Conservation (phyloP, 306 rosid species). For the Castanospermum australe region DNA sequence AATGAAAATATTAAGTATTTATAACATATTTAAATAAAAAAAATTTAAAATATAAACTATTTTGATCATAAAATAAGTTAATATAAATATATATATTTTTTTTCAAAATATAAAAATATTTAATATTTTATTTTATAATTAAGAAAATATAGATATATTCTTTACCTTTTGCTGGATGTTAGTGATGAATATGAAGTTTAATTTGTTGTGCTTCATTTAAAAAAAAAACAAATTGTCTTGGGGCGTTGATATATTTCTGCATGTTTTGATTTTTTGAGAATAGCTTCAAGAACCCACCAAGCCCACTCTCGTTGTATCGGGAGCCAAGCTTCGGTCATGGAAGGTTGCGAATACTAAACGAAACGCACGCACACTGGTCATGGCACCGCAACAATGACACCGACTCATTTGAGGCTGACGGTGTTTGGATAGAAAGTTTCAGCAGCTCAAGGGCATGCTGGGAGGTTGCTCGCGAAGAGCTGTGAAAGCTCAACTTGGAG, state of each 20-base stretch:
- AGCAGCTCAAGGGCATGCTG: slow-evolving; percentile 31
- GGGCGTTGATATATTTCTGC: background rate
- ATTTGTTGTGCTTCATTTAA: background rate
- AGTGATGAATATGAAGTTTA: background rate
- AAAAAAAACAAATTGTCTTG: too few species aligned
- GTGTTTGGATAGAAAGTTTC: slow-evolving; percentile 52
- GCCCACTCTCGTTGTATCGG: slow-evolving; percentile 57
- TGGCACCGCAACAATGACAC: slow-evolving; percentile 84
- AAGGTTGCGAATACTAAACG: slow-evolving; percentile 56
- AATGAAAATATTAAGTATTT: too few species aligned
- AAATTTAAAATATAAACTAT: too few species aligned
- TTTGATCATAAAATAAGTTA: too few species aligned
- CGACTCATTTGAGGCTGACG: slow-evolving; percentile 49
- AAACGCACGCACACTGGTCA: slow-evolving; percentile 72
- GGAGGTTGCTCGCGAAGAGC: slow-evolving; percentile 20
- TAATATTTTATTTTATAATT: too few species aligned
- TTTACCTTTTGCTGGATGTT: background rate
- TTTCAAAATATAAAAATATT: too few species aligned
- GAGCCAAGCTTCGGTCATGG: slow-evolving; percentile 88
- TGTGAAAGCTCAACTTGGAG: background rate
- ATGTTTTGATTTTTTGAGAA: too few species aligned
- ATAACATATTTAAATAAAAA: too few species aligned
- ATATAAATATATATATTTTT: too few species aligned
- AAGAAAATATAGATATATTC: too few species aligned
- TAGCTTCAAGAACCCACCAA: slow-evolving; percentile 46